Base-by-base conservation (phyloP, 1,139 yeast genomes). In the Blastobotrys illinoisensis region DNA sequence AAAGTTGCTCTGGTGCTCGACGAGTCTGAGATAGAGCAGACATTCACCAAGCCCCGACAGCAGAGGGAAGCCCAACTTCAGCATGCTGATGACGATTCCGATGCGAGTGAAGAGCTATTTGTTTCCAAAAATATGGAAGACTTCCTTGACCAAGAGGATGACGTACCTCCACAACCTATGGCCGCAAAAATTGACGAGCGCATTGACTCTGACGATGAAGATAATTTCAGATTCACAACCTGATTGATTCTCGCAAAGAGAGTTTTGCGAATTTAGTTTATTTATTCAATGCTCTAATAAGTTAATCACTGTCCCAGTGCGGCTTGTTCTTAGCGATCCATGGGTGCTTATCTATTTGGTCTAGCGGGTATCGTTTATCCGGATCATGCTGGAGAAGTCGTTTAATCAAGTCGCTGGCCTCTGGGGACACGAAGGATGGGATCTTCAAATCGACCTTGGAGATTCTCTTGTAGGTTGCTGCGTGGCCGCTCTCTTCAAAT, bases 381-480 rank as follows among this genome's bases (percentile, higher is more conserved):
- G 97, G 96, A 54, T 83, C 83, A 58, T 84, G 83, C 60, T 81
- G 82, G 40, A 93, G 71, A 24, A 86, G 73, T 56, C 70, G 71
- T 53, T 68, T 71, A 36, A 93, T 88, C 59, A 93, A 76, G 69
- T 89, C 91, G 9, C 82, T 80, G 0, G 97, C 97, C 59, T 88
- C 95, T 0, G 75, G 67, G 52, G 86, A 81, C 1, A 93, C 79
- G 64, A 74, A 83, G 3, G 77, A 71, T 0, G 98, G 98, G 53
- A 89, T 82, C 48, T 77, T 73, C 58, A 89, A 74, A 66, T 88
- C 97, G 2, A 88, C 89, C 58, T 78, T 80, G 14, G 86, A 84
- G 47, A 93, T 93, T 58, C 95, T 76, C 64, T 82, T 82, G 66
- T 87, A 88, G 0, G 98, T 93, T 21, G 86, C 81, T 55, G 85